Percentiles rank a stretch among this genome's conserved stretches.
Conservation (phyloP, 495 filamentous ascomycete genomes). For the Neurospora terricola region DNA sequence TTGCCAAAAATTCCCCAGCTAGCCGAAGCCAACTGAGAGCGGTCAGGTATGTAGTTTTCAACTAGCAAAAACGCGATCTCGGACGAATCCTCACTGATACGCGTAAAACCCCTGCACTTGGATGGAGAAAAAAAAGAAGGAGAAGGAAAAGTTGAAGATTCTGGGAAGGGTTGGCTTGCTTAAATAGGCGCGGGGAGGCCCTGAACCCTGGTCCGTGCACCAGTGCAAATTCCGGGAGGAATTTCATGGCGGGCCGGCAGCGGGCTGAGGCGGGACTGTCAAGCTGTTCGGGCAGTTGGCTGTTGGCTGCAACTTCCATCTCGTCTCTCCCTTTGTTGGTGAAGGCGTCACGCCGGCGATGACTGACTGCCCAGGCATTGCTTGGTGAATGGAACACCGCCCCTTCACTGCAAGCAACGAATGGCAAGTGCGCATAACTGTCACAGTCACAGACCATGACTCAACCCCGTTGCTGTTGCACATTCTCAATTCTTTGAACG, state of each 20-base stretch:
- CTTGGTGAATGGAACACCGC: neutral
- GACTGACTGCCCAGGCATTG: neutral
- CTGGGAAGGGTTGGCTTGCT: neutral
- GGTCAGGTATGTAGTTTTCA: conserved; percentile 47
- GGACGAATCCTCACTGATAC: conserved; percentile 47
- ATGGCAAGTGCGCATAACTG: neutral
- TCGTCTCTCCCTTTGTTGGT: neutral
- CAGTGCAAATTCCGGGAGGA: conserved; percentile 7
- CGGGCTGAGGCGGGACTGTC: neutral
- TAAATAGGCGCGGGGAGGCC: conserved; percentile 6
- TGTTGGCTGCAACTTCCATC: neutral
- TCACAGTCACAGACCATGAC: neutral
- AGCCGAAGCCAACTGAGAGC: conserved; percentile 25
- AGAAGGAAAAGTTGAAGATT: conserved; percentile 3
- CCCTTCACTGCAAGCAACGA: neutral
- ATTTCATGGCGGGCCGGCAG: neutral
- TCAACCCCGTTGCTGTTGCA: neutral
- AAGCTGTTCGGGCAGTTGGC: neutral
- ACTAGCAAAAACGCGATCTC: conserved; percentile 49
- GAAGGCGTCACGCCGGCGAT: neutral
- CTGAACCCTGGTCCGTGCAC: conserved; percentile 13
- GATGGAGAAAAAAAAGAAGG: conserved; percentile 22
- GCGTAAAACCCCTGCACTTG: conserved; percentile 37
- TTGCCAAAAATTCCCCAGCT: conserved; percentile 26
- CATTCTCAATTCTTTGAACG: neutral